phyloP scores from a whole-genome alignment of 140 eudicot genomes.

The Flaveria floridana region DNA sequence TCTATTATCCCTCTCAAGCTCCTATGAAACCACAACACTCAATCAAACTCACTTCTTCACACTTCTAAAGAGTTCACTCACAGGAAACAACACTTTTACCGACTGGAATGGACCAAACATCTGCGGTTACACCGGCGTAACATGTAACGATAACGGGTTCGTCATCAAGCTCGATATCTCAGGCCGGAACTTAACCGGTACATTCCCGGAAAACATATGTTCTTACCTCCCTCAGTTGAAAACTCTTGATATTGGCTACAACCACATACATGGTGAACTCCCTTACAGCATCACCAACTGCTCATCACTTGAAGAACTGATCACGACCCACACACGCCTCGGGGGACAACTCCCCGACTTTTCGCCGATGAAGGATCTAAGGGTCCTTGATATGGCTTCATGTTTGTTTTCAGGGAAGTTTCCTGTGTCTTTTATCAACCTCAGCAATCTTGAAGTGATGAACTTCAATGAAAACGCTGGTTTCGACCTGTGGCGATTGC shows the following conservation, averaged over 20 bases:
- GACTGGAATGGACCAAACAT: constrained; percentile 48
- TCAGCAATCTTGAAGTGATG: constrained; percentile 62
- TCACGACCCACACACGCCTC: constrained; percentile 42
- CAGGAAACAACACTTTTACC: constrained; percentile 40
- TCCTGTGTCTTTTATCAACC: constrained; percentile 67
- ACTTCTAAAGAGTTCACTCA: constrained; percentile 54
- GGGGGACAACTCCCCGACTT: constrained; percentile 68
- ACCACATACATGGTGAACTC: constrained; percentile 51
- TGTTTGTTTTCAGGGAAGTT: constrained; percentile 65
- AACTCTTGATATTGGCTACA: constrained; percentile 50
- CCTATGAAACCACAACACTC: constrained; percentile 31
- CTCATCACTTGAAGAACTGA: constrained; percentile 59
- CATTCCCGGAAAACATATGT: constrained; percentile 59
- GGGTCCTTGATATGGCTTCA: constrained; percentile 63
- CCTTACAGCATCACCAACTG: constrained; percentile 66
- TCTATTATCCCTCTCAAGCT: constrained; percentile 33
- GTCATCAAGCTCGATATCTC: constrained; percentile 49
- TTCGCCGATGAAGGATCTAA: constrained; percentile 52
- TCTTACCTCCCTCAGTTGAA: constrained; percentile 62
- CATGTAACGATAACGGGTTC: constrained; percentile 47
- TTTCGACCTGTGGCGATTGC: constrained; percentile 63
- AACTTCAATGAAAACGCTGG: constrained; percentile 67
- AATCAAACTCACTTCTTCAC: constrained; percentile 54
- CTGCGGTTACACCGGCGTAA: constrained; percentile 57
- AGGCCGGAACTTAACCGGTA: constrained; percentile 50